A percentile compares a stretch with the other conserved stretches of the same genome.
phyloP scores from a whole-genome alignment of 2,329 filamentous ascomycete genomes.

The Monilinia polystroma region DNA sequence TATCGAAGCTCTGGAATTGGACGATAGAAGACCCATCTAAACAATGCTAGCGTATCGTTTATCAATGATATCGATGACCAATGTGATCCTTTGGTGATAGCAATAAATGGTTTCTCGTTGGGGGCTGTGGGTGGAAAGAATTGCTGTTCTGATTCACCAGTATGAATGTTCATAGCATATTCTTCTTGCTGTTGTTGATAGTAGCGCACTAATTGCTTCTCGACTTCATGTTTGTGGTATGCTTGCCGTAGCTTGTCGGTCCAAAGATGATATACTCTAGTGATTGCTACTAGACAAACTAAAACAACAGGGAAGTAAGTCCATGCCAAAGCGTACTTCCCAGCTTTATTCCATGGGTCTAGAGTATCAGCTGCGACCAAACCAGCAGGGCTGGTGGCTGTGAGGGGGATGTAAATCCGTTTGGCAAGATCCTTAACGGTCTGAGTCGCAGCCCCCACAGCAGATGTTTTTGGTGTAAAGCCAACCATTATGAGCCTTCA shows the following conservation, averaged over 20 bases:
- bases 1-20: slow-evolving; percentile 73
- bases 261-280: slow-evolving; percentile 85
- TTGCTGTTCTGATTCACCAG: slow-evolving; percentile 43
- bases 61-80: slow-evolving; percentile 71
- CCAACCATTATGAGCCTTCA: slow-evolving; percentile 9
- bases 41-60: slow-evolving; percentile 78
- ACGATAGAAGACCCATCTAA: slow-evolving; percentile 85
- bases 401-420: slow-evolving; percentile 60
- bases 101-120: slow-evolving; percentile 52
- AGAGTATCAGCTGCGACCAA: slow-evolving; percentile 61
- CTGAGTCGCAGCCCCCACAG: slow-evolving; percentile 32
- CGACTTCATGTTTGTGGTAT: slow-evolving; percentile 78
- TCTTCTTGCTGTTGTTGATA: slow-evolving; percentile 54
- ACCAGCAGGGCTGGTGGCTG: slow-evolving; percentile 58
- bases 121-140: slow-evolving; percentile 69
- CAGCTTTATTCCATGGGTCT: slow-evolving; percentile 79
- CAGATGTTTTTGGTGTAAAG: slow-evolving; percentile 23
- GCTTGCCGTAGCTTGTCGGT: slow-evolving; percentile 91
- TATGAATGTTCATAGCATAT: slow-evolving; percentile 60
- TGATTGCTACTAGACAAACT: slow-evolving; percentile 62
- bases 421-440: slow-evolving; percentile 37
- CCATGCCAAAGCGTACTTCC: slow-evolving; percentile 84
- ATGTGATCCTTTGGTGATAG: slow-evolving; percentile 63
- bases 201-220: slow-evolving; percentile 61
- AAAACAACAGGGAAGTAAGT: slow-evolving; percentile 82